Base-by-base conservation (phyloP, 2,329 filamentous ascomycete genomes). In the Cercospora berteroae region DNA sequence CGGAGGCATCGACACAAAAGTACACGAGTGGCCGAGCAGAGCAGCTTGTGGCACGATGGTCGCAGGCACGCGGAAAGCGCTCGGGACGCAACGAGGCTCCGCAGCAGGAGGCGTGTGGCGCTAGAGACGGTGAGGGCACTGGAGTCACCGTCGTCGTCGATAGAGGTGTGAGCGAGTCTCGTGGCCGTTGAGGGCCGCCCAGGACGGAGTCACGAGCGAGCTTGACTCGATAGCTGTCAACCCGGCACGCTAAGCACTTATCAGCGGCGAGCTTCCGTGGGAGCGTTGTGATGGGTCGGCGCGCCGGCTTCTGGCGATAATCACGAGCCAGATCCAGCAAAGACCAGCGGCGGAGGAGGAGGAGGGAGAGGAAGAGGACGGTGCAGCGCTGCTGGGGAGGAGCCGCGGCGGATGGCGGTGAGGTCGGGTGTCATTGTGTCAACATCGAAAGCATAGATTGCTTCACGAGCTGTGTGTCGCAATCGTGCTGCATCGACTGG, bases 1-100 rank as follows among this genome's bases (percentile, higher is more conserved):
- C 64, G 66, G 63, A 68, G 65, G 70, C 67, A 70, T 66, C 65
- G 64, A 68, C 36, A 65, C 66, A 67, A 52, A 60, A 66, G 66
- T 64, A 70, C 70, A 68, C 70, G 68, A 65, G 68, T 59, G 60
- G 63, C 56, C 52, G 60, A 66, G 69, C 59, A 65, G 60, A 66
- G 69, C 59, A 65, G 69, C 60, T 62, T 68, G 63, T 33, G 55
- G 63, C 48, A 48, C 44, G 44, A 62, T 66, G 33, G 42, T 52
- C 66, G 58, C 52, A 61, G 63, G 33, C 63, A 66, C 39, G 50
- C 57, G 57, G 29, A 27, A 48, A 27, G 62, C 18, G 48, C 62
- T 60, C 33, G 59, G 65, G 65, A 65, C 27, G 57, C 70, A 67
- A 56, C 66, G 63, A 64, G 60, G 65, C 65, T 64, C 61, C 42